These are phyloP conservation scores for Dioscorea cayenensis DNA, from an alignment of 116 monocot species.

Conservation along the genomic window DNA sequence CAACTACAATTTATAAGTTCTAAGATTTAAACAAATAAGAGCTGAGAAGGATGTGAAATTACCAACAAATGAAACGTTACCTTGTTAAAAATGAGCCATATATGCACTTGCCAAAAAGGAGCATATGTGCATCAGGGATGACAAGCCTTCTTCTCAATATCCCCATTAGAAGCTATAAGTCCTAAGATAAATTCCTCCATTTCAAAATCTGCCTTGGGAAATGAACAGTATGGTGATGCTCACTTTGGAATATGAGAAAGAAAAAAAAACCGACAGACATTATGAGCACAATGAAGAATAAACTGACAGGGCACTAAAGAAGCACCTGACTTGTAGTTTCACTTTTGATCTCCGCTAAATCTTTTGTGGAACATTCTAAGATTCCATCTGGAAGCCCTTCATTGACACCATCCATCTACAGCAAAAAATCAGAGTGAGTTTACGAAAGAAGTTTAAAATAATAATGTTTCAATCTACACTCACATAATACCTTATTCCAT, in stretches of 20 bases:
- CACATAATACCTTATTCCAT: conserved; percentile 23
- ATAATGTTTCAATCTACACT: not conserved
- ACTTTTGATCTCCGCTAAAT: conserved; percentile 36
- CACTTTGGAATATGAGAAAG: conserved; percentile 24
- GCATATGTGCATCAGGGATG: conserved; percentile 46
- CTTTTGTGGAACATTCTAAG: conserved; percentile 56
- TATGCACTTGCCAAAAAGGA: conserved; percentile 64
- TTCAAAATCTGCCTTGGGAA: conserved; percentile 65
- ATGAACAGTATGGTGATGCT: conserved; percentile 16
- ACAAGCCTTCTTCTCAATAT: conserved; percentile 22
- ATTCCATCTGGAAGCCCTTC: conserved; percentile 13
- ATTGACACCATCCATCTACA: conserved; percentile 17
- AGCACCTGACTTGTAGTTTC: conserved; percentile 35
- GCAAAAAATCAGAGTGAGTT: not conserved
- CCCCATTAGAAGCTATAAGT: conserved; percentile 22
- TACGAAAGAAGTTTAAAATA: not conserved
- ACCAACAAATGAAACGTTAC: conserved; percentile 1
- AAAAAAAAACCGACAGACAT: not conserved
- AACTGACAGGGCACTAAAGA: not conserved
- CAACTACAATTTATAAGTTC: conserved; percentile 19
- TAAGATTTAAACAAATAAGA: conserved; percentile 4
- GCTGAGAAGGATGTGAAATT: no score
- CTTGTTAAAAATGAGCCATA: conserved; percentile 35
- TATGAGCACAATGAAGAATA: not conserved
- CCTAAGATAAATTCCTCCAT: conserved; percentile 38